Evolutionary conservation across 2,329 filamentous ascomycete genomes (phyloP), one percentile per base, ranked within the genome.

Genomic region (Colletotrichum orbiculare): DNA sequence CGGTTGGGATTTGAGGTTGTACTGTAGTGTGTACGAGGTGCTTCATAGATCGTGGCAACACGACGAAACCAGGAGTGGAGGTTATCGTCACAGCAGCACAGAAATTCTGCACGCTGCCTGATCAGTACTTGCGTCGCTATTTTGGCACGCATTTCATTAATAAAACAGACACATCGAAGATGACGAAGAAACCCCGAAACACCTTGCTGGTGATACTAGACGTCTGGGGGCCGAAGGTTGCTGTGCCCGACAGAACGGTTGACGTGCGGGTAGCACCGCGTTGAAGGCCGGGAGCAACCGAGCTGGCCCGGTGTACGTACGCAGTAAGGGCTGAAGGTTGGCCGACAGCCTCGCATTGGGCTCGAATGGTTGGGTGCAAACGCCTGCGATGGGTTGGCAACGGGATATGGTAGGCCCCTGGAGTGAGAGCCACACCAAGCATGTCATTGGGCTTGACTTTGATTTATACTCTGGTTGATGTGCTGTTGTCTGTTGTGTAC

Each of bases 1-100:
- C 39, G 41, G 47, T 38, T 42, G 42, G 63, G 46, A 52, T 57
- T 58, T n/a, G 52, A 50, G 54, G 48, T 57, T 57, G 52, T 66
- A 56, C 47, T 57, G 63, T 66, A 53, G 59, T 35, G 52, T 66
- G 53, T 63, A 48, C n/a, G 53, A 43, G 52, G 52, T 57, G 59
- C 47, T 56, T 53, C 60, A 53, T 46, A 66, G 63, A 57, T 42
- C 57, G 50, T 41, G 49, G 39, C 39, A 12, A 58, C 46, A 58
- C n/a, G 46, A 50, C 39, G 33, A 49, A 45, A 55, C 47, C 55
- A 63, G 53, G 17, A 38, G 35, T 35, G 58, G 46, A 52, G 41
- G 37, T 33, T 49, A 42, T 41, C 43, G 55, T n/a, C 52, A 63
- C 45, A 13, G 59, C 25, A 25, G 25, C 25, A 25, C 25, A 25